A percentile compares a stretch with the other conserved stretches of the same genome.
phyloP scores from a whole-genome alignment of 306 rosid genomes.

The Lathyrus oleraceus region DNA sequence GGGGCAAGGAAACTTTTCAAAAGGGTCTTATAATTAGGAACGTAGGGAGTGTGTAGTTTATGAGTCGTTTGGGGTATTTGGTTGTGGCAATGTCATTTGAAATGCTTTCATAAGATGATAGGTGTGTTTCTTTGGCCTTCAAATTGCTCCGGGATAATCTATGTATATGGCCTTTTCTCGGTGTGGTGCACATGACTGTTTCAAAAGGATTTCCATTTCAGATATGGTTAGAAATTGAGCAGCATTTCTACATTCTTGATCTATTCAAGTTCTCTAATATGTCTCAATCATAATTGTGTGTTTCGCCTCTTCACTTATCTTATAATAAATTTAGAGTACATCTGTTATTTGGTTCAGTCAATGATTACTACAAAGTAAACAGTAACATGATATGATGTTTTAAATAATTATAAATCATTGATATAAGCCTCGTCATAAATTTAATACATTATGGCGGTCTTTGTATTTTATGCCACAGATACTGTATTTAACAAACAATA shows the following conservation, averaged over 20 bases:
- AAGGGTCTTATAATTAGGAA: not conserved
- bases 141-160: not conserved
- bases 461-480: conserved; percentile 4
- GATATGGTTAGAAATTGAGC: conserved; percentile 6
- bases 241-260: conserved; percentile 18
- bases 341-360: conserved; percentile 1
- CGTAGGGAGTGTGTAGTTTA: conserved; percentile 9
- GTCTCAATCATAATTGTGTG: not conserved
- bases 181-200: not conserved
- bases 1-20: no score
- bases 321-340: not conserved
- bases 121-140: conserved; percentile 3
- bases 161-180: not conserved
- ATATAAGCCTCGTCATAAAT: conserved; percentile 4
- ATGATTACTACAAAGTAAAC: not conserved
- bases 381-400: not conserved
- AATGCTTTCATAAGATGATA: not conserved
- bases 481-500: conserved; percentile 10
- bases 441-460: conserved; percentile 2
- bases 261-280: not conserved
- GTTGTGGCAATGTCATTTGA: not conserved
- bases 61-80: conserved; percentile 1
- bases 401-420: conserved; percentile 17
- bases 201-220: conserved; percentile 25
- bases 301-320: conserved; percentile 17